Evolutionary conservation across 441 rosid species (phyloP).

Genomic region (Euphorbia corollata): DNA sequence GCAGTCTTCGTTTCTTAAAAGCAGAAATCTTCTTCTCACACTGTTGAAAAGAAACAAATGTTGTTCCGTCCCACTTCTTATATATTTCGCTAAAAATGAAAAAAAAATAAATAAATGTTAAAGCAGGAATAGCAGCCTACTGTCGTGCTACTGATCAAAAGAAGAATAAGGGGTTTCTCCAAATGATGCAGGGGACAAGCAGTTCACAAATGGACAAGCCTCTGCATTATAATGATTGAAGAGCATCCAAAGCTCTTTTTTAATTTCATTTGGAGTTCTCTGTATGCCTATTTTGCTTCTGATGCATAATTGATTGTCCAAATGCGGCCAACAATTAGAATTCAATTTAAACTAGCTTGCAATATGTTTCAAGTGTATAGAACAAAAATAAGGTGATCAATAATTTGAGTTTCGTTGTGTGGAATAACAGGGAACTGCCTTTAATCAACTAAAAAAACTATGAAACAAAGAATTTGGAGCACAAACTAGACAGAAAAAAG

Average conservation of each 20-base stretch:
- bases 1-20: neutral
- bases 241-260: neutral
- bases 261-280: neutral
- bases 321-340: neutral
- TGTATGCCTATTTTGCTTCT: neutral
- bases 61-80: too few species aligned
- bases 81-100: too few species aligned
- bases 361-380: neutral
- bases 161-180: neutral
- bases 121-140: neutral
- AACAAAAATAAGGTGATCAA: neutral
- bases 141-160: too few species aligned
- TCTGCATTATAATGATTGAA: neutral
- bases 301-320: neutral
- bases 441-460: neutral
- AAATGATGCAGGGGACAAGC: neutral
- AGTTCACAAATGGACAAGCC: neutral
- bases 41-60: neutral
- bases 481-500: neutral
- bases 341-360: neutral
- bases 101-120: too few species aligned
- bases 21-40: neutral
- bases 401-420: neutral
- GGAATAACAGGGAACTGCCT: neutral
- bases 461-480: too few species aligned